Conservation (phyloP, 495 filamentous ascomycete species). For the Trichocladium uniseriatum region DNA sequence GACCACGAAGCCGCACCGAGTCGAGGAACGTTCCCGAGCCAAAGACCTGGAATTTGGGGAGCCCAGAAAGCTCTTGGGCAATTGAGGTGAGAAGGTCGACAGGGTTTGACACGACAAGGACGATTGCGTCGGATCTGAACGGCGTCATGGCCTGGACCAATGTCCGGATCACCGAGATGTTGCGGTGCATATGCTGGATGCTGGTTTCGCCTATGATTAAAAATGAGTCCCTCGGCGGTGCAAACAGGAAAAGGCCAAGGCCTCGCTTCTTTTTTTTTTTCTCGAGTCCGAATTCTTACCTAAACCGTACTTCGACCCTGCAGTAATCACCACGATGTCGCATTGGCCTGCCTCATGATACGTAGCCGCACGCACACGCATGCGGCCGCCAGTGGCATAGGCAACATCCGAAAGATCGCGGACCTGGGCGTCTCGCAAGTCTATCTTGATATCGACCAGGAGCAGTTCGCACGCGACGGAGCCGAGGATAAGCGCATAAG, state of each 20-base stretch:
- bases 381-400: constrained; percentile 17
- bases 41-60: constrained; percentile 32
- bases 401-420: constrained; percentile 38
- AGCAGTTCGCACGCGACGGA: constrained; percentile 32
- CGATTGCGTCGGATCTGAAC: constrained; percentile 28
- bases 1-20: constrained; percentile 28
- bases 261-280: constrained; percentile 14
- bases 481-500: constrained; percentile 35
- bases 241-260: no score
- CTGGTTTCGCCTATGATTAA: constrained; percentile 34
- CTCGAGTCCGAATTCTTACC: no score
- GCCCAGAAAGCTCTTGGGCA: constrained; percentile 27
- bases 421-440: constrained; percentile 35
- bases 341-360: constrained; percentile 35
- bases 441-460: constrained; percentile 34
- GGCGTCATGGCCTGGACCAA: constrained; percentile 32
- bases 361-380: constrained; percentile 28
- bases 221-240: no score
- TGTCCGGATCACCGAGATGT: constrained; percentile 30
- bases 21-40: constrained; percentile 37
- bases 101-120: constrained; percentile 40
- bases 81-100: constrained; percentile 40
- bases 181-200: constrained; percentile 32
- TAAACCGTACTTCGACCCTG: constrained; percentile 32
- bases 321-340: constrained; percentile 40